A percentile compares a stretch with the other conserved stretches of the same genome.
Evolutionary conservation across 306 rosid species (phyloP).

Genomic region (Rosa rugosa): DNA sequence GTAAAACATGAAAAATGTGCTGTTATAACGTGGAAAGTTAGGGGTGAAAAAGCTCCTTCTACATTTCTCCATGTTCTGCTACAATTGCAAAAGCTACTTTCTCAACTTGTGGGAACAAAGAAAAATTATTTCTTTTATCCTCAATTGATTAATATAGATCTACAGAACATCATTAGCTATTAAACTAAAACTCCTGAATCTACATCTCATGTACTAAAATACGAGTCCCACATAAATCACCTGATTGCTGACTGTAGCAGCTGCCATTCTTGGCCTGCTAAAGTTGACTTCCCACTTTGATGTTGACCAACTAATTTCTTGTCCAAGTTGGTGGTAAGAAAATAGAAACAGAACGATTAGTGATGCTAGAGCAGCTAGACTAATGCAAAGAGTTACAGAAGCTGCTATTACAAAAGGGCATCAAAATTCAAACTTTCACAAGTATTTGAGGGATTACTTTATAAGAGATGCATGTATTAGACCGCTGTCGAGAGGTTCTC

Average conservation of each 20-base stretch:
- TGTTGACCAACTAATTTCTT: not conserved
- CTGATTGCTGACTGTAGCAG: not conserved
- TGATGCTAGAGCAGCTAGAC: not conserved
- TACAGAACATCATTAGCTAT: not conserved
- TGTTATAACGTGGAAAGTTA: not conserved
- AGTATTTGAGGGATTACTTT: not conserved
- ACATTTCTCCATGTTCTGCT: not conserved
- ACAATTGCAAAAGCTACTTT: not conserved
- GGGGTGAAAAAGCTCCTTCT: not conserved
- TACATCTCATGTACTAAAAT: not conserved
- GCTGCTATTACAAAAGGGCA: not conserved
- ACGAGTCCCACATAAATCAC: not conserved
- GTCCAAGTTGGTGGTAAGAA: not conserved
- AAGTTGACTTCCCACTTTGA: not conserved
- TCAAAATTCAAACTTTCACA: not conserved
- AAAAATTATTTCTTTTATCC: not conserved
- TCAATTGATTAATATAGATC: not conserved
- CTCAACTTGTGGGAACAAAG: not conserved
- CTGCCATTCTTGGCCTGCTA: conserved; percentile 6
- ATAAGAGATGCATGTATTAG: not conserved
- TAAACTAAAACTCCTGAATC: not conserved
- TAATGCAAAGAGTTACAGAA: not conserved
- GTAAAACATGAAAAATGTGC: conserved; percentile 2
- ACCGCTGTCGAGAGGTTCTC: not conserved
- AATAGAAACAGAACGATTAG: not conserved